Evolutionary conservation across 805 yeast genomes (phyloP), one percentile per base, ranked within the genome.

Genomic region (Saccharomyces jurei): DNA sequence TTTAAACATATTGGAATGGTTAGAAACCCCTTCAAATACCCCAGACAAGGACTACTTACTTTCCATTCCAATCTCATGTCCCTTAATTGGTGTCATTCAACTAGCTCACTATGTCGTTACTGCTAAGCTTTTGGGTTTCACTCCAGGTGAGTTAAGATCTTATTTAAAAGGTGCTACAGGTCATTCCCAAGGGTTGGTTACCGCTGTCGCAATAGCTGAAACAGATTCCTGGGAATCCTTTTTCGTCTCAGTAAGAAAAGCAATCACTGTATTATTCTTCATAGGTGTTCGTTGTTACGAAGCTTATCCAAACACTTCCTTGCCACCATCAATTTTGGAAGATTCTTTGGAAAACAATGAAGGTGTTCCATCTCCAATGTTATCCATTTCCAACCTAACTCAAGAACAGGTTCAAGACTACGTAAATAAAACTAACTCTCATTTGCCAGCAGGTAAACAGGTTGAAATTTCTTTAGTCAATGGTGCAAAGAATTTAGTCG

Each of bases 321-420:
- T 94, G 69, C 90, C 99, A 46, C 99, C 99, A 56, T 81, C 95
- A 25, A 87, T 88, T 72, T 81, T 91, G 63, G 89, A 89, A 71
- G 99, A 94, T 73, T 86, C 96, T 27, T 82, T 86, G 69, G 95
- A 89, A 66, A 85, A 89, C 69, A 92, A 92, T 64, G 99, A 94
- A 77, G 99, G 99, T 64, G 79, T 81, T 64, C 99, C 99, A 59
- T 86, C 96, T 61, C 99, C 99, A 62, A 94, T 94, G 99, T 81
- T 94, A 71, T 87, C 97, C 10, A 81, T 94, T 58, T 84, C 97
- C 71, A 97, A 91, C 71, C 80, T 94, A 67, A 81, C 95, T 22
- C 76, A 79, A 62, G 84, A 81, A 47, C 91, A 89, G 74, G 94
- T 92, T 55, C 85, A 89, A 72, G 71, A 71, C 54, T 89, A 79